These are phyloP conservation scores for Aeschynomene evenia DNA, from an alignment of 306 rosid species.

Conservation along the genomic window DNA sequence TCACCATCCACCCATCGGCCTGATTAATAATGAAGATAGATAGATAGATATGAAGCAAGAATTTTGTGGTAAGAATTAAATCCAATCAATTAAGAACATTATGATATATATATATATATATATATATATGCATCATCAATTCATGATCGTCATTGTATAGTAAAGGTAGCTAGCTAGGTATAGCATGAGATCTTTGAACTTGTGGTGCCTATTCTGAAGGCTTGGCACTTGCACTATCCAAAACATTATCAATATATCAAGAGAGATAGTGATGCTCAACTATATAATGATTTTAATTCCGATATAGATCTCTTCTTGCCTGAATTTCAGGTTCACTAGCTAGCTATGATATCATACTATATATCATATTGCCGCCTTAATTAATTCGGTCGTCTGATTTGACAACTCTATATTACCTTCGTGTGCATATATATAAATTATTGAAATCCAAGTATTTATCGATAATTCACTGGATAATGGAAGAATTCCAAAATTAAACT, in stretches of 20 bases:
- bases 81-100: no score
- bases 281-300: conserved; percentile 28
- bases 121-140: no score
- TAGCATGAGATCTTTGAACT: neutral
- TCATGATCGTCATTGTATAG: conserved; percentile 23
- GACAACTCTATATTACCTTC: conserved; percentile 16
- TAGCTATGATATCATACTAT: no score
- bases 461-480: no score
- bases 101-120: no score
- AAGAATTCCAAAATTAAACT: no score
- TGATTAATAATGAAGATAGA: conserved; percentile 26
- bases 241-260: conserved; percentile 15
- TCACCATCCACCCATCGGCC: conserved; percentile 38
- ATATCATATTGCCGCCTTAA: neutral
- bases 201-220: conserved; percentile 36
- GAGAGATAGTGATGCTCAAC: conserved; percentile 44
- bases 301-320: conserved; percentile 16
- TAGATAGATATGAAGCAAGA: conserved; percentile 8
- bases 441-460: no score
- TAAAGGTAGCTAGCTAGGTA: no score
- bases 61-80: conserved; percentile 49
- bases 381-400: conserved; percentile 20
- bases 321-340: conserved; percentile 13
- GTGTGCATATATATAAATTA: neutral
- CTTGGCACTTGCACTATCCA: conserved; percentile 31